These are phyloP conservation scores for Erysiphe neolycopersici DNA, from an alignment of 2,329 filamentous ascomycete genomes.

Conservation along the genomic window DNA sequence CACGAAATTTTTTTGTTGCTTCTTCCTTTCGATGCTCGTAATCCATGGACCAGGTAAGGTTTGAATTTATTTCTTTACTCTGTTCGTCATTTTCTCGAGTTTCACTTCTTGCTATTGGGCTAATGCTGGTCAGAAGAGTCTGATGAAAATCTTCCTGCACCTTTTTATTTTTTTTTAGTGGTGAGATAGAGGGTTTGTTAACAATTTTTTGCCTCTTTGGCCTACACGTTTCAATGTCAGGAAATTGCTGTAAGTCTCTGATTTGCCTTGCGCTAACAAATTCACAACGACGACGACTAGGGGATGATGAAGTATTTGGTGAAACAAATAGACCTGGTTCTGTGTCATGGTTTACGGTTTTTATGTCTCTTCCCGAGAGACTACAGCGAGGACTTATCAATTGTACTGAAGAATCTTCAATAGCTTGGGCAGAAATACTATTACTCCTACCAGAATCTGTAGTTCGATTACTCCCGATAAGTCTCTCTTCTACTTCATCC, in stretches of 20 bases:
- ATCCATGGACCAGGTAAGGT: slow-evolving; percentile 13
- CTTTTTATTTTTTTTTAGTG: no score
- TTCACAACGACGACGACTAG: slow-evolving; percentile 1
- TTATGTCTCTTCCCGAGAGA: neutral
- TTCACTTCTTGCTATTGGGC: no score
- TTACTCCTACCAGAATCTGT: neutral
- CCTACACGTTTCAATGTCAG: neutral
- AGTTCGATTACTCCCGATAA: neutral
- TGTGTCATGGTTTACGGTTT: neutral
- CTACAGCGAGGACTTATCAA: no score
- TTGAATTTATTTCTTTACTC: slow-evolving; percentile 2
- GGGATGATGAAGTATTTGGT: neutral
- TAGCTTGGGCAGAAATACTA: neutral
- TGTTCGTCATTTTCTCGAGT: neutral
- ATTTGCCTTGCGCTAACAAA: slow-evolving; percentile 8
- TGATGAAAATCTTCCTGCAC: no score
- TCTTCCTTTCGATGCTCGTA: slow-evolving; percentile 12
- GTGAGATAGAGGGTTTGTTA: no score
- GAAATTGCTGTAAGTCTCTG: neutral
- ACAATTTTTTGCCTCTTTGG: no score
- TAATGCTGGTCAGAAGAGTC: no score
- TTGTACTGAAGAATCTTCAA: neutral
- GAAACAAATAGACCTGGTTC: neutral
- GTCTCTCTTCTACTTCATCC: neutral
- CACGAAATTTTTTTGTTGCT: slow-evolving; percentile 9